Evolutionary conservation across 108 stramenopile genomes (phyloP).

Genomic region (Cyclotella cryptica): DNA sequence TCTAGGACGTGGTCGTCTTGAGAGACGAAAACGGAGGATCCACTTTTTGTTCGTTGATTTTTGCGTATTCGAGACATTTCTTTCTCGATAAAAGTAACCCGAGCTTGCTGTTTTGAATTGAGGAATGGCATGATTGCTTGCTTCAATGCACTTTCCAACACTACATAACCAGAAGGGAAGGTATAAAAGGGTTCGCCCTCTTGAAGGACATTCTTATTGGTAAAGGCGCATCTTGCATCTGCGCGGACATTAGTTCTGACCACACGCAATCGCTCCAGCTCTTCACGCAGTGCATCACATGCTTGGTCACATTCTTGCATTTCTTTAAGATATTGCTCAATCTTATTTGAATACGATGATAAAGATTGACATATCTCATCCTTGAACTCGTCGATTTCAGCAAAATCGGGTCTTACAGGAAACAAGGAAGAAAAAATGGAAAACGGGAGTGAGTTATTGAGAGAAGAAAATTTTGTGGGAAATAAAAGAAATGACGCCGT

Average conservation of each 20-base stretch:
- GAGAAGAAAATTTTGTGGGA: not conserved
- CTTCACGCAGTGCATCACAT: slow-evolving; percentile 74
- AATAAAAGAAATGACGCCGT: slow-evolving; percentile 26
- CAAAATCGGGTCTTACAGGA: slow-evolving; percentile 71
- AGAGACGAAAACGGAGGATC: slow-evolving; percentile 18
- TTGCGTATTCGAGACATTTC: slow-evolving; percentile 51
- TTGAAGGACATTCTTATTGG: slow-evolving; percentile 70
- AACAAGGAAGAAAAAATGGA: not conserved
- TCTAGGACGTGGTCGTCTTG: slow-evolving; percentile 48
- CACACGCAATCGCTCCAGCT: slow-evolving; percentile 68
- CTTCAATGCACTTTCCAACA: slow-evolving; percentile 76
- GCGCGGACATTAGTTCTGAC: slow-evolving; percentile 66
- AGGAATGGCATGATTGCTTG: slow-evolving; percentile 71
- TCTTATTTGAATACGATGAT: slow-evolving; percentile 85
- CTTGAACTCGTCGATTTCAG: slow-evolving; percentile 90
- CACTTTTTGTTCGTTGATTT: not conserved
- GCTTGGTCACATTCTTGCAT: slow-evolving; percentile 88
- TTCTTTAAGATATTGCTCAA: slow-evolving; percentile 83
- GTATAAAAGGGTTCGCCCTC: slow-evolving; percentile 83
- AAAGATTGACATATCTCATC: slow-evolving; percentile 90
- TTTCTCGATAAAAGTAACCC: slow-evolving; percentile 69
- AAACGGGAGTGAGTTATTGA: not conserved
- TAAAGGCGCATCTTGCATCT: slow-evolving; percentile 83
- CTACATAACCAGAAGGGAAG: slow-evolving; percentile 89
- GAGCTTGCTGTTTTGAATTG: slow-evolving; percentile 68